Base-by-base conservation (phyloP, 2,329 filamentous ascomycete species). In the Calonectria hawksworthii region DNA sequence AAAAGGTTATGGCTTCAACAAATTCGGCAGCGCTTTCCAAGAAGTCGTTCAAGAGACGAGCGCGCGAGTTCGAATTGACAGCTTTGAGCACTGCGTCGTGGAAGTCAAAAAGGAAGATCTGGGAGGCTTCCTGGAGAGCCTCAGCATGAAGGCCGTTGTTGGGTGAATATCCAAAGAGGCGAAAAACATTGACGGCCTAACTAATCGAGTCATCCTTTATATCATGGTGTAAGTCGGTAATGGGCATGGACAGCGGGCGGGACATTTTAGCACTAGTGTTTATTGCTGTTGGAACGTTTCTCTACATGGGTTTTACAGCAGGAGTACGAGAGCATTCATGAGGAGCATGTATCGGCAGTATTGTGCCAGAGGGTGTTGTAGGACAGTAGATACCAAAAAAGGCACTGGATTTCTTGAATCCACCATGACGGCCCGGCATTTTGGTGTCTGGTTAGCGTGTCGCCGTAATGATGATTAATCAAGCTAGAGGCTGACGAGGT, bases 81-180 rank as follows among this genome's bases (percentile, higher is more conserved):
- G 95, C 84, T 99, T 99, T 82, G 97, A 99, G 86, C 95, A 98
- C 84, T 98, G 95, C 82, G 97, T 99, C 10, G 96, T 99, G 61
- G 97, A 99, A 84, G 96, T 99, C n/a, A 93, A 93, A 86, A 98
- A 98, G 87, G 97, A 99, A 83, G 97, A 99, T 85, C 87, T 99
- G 34, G 92, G 93, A 21, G 95, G 94, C 0, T 99, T 99, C 84
- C 88, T 99, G 78, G 97, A 99, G 87, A 93, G 94, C 71, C 85
- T 99, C 83, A 98, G 96, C 86, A 93, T 96, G 90, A 98, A 98
- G 90, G 93, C 93, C 72, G 96, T 99, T 23, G 94, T 93, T 70
- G 91, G 92, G 54, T 93, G 83, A 75, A 61, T 11, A 32, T 14
- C 26, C n/a, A 63, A 38, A 13, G n/a, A 32, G 36, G 5, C 26